These are phyloP conservation scores for Globisporangium megalacanthum DNA, from an alignment of 352 stramenopile species.

Conservation along the genomic window DNA sequence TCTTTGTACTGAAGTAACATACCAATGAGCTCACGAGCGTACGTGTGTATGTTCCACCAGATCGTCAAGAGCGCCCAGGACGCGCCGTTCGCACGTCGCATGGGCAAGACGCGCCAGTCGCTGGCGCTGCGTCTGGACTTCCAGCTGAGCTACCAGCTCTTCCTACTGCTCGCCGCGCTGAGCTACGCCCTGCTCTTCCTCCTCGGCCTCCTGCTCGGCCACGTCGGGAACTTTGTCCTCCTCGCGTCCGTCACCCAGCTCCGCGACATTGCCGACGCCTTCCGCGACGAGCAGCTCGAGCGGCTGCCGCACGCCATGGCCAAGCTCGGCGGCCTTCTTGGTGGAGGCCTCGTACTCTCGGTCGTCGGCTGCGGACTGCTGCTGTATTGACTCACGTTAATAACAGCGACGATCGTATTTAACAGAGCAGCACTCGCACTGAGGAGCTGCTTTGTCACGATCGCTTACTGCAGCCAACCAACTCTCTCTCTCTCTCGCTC, in stretches of 20 bases:
- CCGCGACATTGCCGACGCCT: slow-evolving; percentile 66
- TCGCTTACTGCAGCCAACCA: not conserved
- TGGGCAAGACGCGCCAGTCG: slow-evolving; percentile 38
- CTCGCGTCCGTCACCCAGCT: slow-evolving; percentile 46
- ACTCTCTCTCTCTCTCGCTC: not conserved
- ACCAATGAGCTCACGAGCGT: not conserved
- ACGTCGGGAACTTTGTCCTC: slow-evolving; percentile 67
- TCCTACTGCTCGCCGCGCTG: slow-evolving; percentile 50
- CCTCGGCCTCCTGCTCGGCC: slow-evolving; percentile 38
- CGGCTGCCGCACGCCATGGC: slow-evolving; percentile 52
- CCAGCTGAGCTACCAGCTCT: slow-evolving; percentile 54
- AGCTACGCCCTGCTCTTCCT: slow-evolving; percentile 56
- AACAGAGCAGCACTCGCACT: no score
- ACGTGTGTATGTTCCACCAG: slow-evolving; percentile 8
- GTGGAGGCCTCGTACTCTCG: slow-evolving; percentile 43
- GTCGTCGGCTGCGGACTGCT: slow-evolving; percentile 43
- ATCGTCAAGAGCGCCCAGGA: slow-evolving; percentile 69
- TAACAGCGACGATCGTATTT: not conserved
- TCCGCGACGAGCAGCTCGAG: slow-evolving; percentile 58
- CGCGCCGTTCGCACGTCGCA: slow-evolving; percentile 58
- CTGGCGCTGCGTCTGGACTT: slow-evolving; percentile 52
- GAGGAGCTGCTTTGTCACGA: not conserved
- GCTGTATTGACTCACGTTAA: slow-evolving; percentile 8
- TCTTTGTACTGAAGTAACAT: no score
- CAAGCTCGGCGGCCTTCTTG: slow-evolving; percentile 33